A percentile compares a stretch with the other conserved stretches of the same genome.
phyloP scores from a whole-genome alignment of 805 yeast species.

The Wickerhamiella alocasiicola region DNA sequence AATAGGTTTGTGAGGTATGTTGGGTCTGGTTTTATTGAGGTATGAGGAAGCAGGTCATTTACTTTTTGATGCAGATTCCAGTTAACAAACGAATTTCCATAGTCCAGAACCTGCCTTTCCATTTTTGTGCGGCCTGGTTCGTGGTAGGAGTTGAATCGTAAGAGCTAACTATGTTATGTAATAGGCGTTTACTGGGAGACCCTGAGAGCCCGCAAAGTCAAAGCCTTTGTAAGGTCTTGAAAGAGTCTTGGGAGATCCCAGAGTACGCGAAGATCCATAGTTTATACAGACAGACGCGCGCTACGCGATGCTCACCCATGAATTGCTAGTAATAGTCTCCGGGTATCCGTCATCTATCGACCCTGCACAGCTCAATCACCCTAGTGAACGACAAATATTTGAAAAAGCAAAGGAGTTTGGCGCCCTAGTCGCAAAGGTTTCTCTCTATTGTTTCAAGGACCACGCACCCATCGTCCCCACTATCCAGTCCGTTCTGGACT shows the following conservation, averaged over 20 bases:
- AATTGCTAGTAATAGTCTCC: slow-evolving; percentile 4
- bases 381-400: slow-evolving; percentile 12
- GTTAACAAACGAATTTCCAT: slow-evolving; percentile 60
- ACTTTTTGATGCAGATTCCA: slow-evolving; percentile 39
- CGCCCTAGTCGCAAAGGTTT: slow-evolving; percentile 2
- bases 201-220: too few species aligned
- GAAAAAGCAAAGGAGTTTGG: slow-evolving; percentile 11
- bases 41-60: slow-evolving; percentile 19
- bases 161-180: too few species aligned
- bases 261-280: too few species aligned
- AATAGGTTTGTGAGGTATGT: slow-evolving; percentile 45
- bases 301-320: slow-evolving; percentile 8
- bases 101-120: slow-evolving; percentile 37
- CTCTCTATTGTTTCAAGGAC: not conserved
- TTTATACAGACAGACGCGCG: too few species aligned
- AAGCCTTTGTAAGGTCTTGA: too few species aligned
- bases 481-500: not conserved
- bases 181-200: too few species aligned
- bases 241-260: too few species aligned
- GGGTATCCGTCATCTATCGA: slow-evolving; percentile 10
- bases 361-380: slow-evolving; percentile 2
- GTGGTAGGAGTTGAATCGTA: too few species aligned
- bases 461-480: not conserved
- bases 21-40: slow-evolving; percentile 49
- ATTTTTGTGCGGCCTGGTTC: too few species aligned